Evolutionary conservation across 495 filamentous ascomycete species (phyloP), one percentile per base, ranked within the genome.

Genomic region (Friedmanniomyces simplex): DNA sequence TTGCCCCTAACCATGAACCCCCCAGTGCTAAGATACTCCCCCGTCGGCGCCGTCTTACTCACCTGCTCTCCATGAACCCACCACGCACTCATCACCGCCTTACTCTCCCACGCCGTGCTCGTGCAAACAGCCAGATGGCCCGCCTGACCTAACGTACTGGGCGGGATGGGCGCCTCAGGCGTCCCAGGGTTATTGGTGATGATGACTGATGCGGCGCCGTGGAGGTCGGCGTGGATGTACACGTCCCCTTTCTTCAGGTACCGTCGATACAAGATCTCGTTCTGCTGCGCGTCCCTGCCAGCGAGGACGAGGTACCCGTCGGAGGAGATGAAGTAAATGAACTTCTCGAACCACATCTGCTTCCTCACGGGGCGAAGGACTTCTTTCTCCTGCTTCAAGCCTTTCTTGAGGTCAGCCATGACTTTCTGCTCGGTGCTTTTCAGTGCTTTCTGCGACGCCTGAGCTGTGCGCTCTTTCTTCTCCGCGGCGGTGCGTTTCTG

Each of bases 281-380:
- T 89, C 67, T 98, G 93, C 72, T 91, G 87, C 5, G 83, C 78
- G 73, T 98, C 93, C 26, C 84, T 84, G 2, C 89, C 91, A 49
- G 83, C 82, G 14, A 98, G 76, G 12, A 96, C 87, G 5, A 98
- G 79, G 66, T 97, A 96, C 8, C 93, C 91, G 63, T 98, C 93
- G 0, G 91, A 95, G 0, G 89, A 95, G 59, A 97, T 82, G 74
- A 98, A 98, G 74, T 86, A 96, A 16, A 80, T 69, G 62, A 95
- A 98, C 66, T 97, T 98, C 64, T 98, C 93, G 64, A 97, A 96
- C 91, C 93, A 98, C 62, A 89, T 78, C 49, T 81, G 83, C 60
- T 82, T 85, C 39, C 93, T 76, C 13, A 95, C 82, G 14, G 86
- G 89, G 51, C 89, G 85, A 1, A 97, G 74, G 18, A 95, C 71